Base-by-base conservation (phyloP, 2,329 filamentous ascomycete species). In the Akanthomyces uredinophilus region DNA sequence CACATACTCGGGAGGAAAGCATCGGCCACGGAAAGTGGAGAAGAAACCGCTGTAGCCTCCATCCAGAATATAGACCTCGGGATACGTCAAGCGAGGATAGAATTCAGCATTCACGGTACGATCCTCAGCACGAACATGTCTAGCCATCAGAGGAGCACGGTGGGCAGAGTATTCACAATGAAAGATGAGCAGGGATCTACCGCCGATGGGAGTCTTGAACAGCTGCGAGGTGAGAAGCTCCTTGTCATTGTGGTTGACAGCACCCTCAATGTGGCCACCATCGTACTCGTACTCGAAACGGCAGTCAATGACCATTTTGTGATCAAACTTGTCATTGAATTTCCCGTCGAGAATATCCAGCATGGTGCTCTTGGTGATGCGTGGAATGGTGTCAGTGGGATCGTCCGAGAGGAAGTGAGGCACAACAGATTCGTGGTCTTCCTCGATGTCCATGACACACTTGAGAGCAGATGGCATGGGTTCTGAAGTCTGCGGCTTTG, bases 131-230 rank as follows among this genome's bases (percentile, higher is more conserved):
- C 95, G 93, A 65, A 99, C 87, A 74, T 92, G 92, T 70, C 95
- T 92, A 55, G 95, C 95, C 90, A 98, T 98, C 66, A 96, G 88
- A 52, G 95, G 95, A 51, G 95, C 95, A 65, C 95, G 91, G 74
- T 98, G 94, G 44, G 92, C 94, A 39, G 95, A 98, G 77, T 98
- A 99, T 78, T 99, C 95, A 84, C 95, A 99, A 78, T 99, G 95
- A 70, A 99, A 91, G 67, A 99, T 87, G 65, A 99, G 77, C 13
- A 97, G 81, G 0, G 92, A 95, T 67, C 87, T 89, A 55, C 88
- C 84, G 52, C 84, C 78, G 69, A 88, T 85, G 20, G 83, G 81
- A 24, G 79, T 82, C 62, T 86, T 78, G 74, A 99, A 96, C 54
- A 99, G 84, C 67, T 93, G 87, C 61, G 81, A 81, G 10, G 92